Percentiles rank a stretch among this genome's conserved stretches.
Conservation (phyloP, 139 green algal species). For the Chlamydomonas incerta region DNA sequence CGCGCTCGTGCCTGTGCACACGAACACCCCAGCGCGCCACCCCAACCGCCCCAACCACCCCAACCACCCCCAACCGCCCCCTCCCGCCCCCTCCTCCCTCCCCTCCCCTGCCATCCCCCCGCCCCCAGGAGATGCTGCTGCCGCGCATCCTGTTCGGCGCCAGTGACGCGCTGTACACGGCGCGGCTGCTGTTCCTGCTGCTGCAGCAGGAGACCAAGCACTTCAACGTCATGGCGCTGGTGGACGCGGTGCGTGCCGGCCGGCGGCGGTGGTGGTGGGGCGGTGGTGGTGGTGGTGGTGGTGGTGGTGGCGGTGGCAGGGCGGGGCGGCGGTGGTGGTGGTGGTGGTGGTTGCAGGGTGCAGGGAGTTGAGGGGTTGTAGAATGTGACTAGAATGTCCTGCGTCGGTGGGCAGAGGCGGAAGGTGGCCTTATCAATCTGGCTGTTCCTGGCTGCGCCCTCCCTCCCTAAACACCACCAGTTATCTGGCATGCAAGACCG, state of each 20-base stretch:
- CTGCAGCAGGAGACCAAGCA: slow-evolving; percentile 58
- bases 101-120: not conserved
- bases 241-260: slow-evolving; percentile 59
- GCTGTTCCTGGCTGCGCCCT: no score
- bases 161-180: slow-evolving; percentile 74
- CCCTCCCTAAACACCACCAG: no score
- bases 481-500: not conserved
- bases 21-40: no score
- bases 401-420: no score
- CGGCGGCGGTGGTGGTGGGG: no score
- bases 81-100: not conserved
- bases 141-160: slow-evolving; percentile 67
- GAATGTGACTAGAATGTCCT: no score
- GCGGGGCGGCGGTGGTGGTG: not conserved
- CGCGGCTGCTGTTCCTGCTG: slow-evolving; percentile 63
- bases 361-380: no score
- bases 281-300: no score
- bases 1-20: no score
- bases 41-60: no score
- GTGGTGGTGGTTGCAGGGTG: no score
- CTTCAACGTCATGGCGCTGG: slow-evolving; percentile 67
- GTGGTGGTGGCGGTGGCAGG: not conserved
- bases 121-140: slow-evolving; percentile 64
- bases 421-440: no score
- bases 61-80: not conserved